These are phyloP conservation scores for Paramarasmius palmivorus DNA, from an alignment of 1,284 basidiomycete genomes.

Conservation along the genomic window DNA sequence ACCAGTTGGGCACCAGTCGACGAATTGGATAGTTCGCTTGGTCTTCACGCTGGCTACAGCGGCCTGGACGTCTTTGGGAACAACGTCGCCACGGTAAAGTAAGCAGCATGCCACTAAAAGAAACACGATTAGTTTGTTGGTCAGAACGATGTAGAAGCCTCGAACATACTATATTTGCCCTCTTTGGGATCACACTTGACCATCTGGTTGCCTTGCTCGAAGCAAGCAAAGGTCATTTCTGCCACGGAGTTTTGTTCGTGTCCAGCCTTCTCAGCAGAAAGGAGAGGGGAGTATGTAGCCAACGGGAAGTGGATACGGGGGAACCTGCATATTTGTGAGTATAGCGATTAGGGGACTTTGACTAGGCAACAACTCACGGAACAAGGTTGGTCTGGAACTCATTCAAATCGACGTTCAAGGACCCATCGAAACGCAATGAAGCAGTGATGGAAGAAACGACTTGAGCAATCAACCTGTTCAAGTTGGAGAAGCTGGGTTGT, in stretches of 20 bases:
- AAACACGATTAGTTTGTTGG: slow-evolving; percentile 10
- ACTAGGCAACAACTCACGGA: slow-evolving; percentile 60
- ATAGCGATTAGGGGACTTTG: slow-evolving; percentile 10
- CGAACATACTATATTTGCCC: slow-evolving; percentile 90
- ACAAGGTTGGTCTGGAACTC: slow-evolving; percentile 99
- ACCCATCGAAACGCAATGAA: slow-evolving; percentile 96
- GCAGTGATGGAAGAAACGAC: slow-evolving; percentile 98
- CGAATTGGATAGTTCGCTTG: slow-evolving; percentile 95
- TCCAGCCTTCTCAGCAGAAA: slow-evolving; percentile 84
- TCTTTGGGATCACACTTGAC: slow-evolving; percentile 95
- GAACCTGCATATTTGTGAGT: slow-evolving; percentile 55
- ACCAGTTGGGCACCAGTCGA: slow-evolving; percentile 98
- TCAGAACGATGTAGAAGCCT: slow-evolving; percentile 4
- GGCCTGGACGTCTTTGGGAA: slow-evolving; percentile 94
- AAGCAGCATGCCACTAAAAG: slow-evolving; percentile 80
- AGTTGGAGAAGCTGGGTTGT: slow-evolving; percentile 90
- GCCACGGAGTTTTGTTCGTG: slow-evolving; percentile 98
- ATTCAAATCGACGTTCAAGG: slow-evolving; percentile 96
- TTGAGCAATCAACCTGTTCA: slow-evolving; percentile 96
- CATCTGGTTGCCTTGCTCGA: slow-evolving; percentile 98
- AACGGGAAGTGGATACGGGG: slow-evolving; percentile 99
- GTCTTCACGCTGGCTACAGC: slow-evolving; percentile 96
- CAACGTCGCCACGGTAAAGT: slow-evolving; percentile 94
- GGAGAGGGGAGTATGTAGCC: slow-evolving; percentile 93
- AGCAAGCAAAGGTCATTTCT: slow-evolving; percentile 99